A percentile compares a stretch with the other conserved stretches of the same genome.
Conservation (phyloP, 2,329 filamentous ascomycete species). For the Diaporthe sp. region DNA sequence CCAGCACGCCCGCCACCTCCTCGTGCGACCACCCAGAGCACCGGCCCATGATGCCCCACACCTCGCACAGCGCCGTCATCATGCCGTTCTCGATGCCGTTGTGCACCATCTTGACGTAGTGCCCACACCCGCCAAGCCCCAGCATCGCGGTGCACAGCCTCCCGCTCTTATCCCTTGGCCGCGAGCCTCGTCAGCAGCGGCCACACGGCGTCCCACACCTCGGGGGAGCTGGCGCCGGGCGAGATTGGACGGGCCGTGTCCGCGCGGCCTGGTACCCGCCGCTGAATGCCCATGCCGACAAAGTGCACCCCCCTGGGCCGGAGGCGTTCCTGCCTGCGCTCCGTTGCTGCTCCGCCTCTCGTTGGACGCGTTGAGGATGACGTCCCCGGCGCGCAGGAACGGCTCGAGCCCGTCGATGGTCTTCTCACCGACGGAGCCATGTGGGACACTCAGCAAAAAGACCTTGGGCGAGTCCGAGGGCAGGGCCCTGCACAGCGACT, state of each 20-base stretch:
- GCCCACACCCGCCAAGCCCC: constrained; percentile 72
- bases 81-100: constrained; percentile 81
- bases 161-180: constrained; percentile 70
- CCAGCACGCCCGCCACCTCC: constrained; percentile 69
- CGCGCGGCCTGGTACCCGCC: constrained; percentile 77
- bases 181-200: constrained; percentile 70
- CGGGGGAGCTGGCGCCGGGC: constrained; percentile 66
- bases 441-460: constrained; percentile 63
- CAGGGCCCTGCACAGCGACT: constrained; percentile 59
- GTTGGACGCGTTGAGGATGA: constrained; percentile 76
- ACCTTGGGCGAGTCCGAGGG: constrained; percentile 54
- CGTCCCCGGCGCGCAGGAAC: constrained; percentile 69
- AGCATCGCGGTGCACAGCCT: constrained; percentile 69
- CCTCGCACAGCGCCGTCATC: constrained; percentile 72
- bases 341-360: constrained; percentile 75
- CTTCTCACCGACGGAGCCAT: constrained; percentile 52
- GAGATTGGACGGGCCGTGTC: constrained; percentile 74
- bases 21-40: constrained; percentile 68
- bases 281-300: constrained; percentile 75
- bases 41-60: constrained; percentile 71
- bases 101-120: constrained; percentile 82
- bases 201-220: constrained; percentile 67
- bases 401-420: constrained; percentile 47
- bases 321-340: constrained; percentile 69
- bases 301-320: constrained; percentile 69